Conservation (phyloP, 768 basidiomycete species). For the Lentinula lateritia region DNA sequence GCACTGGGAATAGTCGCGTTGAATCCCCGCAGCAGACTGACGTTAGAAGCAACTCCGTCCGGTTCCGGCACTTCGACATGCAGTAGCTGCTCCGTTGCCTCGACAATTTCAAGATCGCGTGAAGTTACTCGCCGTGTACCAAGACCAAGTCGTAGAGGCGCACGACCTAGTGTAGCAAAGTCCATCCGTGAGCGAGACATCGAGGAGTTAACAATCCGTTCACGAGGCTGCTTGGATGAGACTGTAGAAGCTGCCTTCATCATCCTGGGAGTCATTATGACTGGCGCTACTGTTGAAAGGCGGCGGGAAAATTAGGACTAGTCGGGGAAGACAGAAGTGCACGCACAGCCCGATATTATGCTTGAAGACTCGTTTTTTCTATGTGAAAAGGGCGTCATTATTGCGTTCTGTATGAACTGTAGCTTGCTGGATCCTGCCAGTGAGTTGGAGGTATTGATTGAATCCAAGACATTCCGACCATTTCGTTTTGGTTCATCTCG, state of each 20-base stretch:
- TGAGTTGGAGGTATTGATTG: slow-evolving; percentile 27
- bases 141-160: slow-evolving; percentile 64
- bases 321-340: background rate
- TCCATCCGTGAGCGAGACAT: slow-evolving; percentile 43
- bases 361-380: slow-evolving; percentile 65
- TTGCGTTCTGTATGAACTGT: slow-evolving; percentile 60
- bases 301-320: background rate
- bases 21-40: slow-evolving; percentile 86
- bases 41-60: slow-evolving; percentile 61
- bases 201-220: slow-evolving; percentile 25
- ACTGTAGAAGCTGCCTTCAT: slow-evolving; percentile 66
- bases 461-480: slow-evolving; percentile 32
- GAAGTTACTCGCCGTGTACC: slow-evolving; percentile 69
- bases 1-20: slow-evolving; percentile 93
- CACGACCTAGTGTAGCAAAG: slow-evolving; percentile 77
- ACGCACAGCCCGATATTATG: slow-evolving; percentile 73
- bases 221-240: slow-evolving; percentile 39
- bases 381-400: slow-evolving; percentile 66
- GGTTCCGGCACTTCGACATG: slow-evolving; percentile 68
- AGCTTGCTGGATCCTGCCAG: slow-evolving; percentile 40
- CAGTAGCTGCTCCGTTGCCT: slow-evolving; percentile 76
- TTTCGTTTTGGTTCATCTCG: slow-evolving; percentile 31
- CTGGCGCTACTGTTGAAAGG: slow-evolving; percentile 62
- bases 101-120: slow-evolving; percentile 77
- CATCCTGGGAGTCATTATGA: slow-evolving; percentile 87